A percentile compares a stretch with the other conserved stretches of the same genome.
Conservation (phyloP, 140 eudicot species). For the Bidens hawaiensis region DNA sequence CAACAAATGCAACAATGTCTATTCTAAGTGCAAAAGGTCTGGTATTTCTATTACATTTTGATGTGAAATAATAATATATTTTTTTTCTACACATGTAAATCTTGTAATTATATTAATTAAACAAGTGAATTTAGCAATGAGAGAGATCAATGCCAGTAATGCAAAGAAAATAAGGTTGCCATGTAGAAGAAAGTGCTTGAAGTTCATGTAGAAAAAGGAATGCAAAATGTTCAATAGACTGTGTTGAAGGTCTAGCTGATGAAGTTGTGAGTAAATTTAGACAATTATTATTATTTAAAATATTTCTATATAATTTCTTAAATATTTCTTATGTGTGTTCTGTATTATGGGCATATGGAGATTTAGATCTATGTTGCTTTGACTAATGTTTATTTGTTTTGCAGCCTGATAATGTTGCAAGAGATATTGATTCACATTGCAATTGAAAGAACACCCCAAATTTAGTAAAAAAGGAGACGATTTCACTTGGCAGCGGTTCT, state of each 20-base stretch:
- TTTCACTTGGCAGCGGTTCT: too few relatives aligned
- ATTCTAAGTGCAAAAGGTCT: slow-evolving; percentile 73
- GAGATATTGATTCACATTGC: slow-evolving; percentile 53
- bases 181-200: slow-evolving; percentile 64
- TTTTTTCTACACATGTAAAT: background rate
- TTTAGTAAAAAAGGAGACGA: slow-evolving; percentile 61
- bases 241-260: slow-evolving; percentile 55
- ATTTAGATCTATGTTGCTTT: background rate
- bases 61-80: too few relatives aligned
- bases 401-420: slow-evolving; percentile 75
- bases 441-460: slow-evolving; percentile 61
- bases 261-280: slow-evolving; percentile 59
- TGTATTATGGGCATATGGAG: too few relatives aligned
- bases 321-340: too few relatives aligned
- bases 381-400: slow-evolving; percentile 16
- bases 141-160: slow-evolving; percentile 62
- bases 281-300: too few relatives aligned
- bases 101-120: background rate
- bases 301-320: too few relatives aligned
- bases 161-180: slow-evolving; percentile 73
- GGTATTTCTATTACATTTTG: slow-evolving; percentile 48
- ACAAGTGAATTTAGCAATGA: slow-evolving; percentile 64
- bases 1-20: slow-evolving; percentile 81
- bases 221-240: slow-evolving; percentile 62
- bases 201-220: slow-evolving; percentile 68